phyloP scores from a whole-genome alignment of 805 yeast genomes.

The Candida succiphila region DNA sequence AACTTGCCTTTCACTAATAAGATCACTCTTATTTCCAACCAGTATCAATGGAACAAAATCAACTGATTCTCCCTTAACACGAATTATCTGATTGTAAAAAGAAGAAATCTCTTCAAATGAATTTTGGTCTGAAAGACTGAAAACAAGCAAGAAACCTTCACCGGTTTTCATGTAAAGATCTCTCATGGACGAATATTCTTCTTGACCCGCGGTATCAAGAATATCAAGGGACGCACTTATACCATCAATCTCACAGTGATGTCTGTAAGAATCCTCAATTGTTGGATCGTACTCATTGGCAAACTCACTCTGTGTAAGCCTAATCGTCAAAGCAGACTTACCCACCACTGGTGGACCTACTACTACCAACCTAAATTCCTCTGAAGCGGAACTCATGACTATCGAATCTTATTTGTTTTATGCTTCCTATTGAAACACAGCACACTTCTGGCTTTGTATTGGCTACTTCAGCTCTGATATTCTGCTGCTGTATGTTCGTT shows the following conservation, averaged over 20 bases:
- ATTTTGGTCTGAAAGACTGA: constrained; percentile 75
- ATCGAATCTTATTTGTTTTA: no score
- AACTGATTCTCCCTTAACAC: constrained; percentile 36
- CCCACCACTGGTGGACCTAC: constrained; percentile 99
- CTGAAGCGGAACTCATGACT: constrained; percentile 6
- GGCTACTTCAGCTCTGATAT: no score
- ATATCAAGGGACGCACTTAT: constrained; percentile 76
- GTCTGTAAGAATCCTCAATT: constrained; percentile 85
- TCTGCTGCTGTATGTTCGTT: no score
- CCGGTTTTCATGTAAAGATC: constrained; percentile 96
- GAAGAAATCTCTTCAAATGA: constrained; percentile 78
- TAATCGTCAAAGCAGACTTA: constrained; percentile 91
- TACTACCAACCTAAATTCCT: constrained; percentile 88
- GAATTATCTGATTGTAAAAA: constrained; percentile 42
- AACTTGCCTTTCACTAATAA: constrained; percentile 55
- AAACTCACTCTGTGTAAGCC: constrained; percentile 87
- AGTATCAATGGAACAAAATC: constrained; percentile 67
- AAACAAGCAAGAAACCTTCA: constrained; percentile 85
- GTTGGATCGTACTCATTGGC: constrained; percentile 98
- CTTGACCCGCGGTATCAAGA: constrained; percentile 97
- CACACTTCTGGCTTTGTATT: no score
- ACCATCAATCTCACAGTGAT: constrained; percentile 76
- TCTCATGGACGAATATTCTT: constrained; percentile 87
- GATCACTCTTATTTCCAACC: constrained; percentile 71
- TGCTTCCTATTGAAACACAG: no score